Evolutionary conservation across 352 stramenopile species (phyloP).

Genomic region (Phytophthora fragariae): DNA sequence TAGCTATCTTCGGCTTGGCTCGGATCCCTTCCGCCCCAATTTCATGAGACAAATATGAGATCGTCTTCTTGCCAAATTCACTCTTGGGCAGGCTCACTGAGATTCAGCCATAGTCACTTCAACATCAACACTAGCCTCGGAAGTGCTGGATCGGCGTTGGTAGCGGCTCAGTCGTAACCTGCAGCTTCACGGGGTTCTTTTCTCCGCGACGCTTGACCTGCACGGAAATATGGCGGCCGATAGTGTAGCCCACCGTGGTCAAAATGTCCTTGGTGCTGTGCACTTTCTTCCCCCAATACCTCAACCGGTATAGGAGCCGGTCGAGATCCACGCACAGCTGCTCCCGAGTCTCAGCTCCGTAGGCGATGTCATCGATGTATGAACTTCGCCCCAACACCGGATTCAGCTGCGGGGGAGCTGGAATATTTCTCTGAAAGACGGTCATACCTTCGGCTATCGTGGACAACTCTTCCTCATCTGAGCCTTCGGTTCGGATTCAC

Average conservation of each 20-base stretch:
- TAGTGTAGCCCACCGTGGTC: slow-evolving; percentile 69
- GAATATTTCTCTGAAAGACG: background rate
- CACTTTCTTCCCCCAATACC: slow-evolving; percentile 53
- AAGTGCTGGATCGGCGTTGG: slow-evolving; percentile 43
- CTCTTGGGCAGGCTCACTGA: background rate
- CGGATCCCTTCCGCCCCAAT: background rate
- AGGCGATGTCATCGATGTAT: background rate
- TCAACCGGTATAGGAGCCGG: background rate
- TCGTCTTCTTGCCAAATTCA: background rate
- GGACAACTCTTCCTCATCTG: no score
- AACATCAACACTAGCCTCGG: slow-evolving; percentile 11
- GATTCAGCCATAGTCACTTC: slow-evolving; percentile 8
- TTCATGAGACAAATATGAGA: background rate
- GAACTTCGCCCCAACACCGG: background rate
- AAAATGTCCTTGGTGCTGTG: slow-evolving; percentile 83
- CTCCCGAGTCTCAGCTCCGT: background rate
- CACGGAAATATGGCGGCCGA: slow-evolving; percentile 75
- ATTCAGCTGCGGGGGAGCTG: background rate
- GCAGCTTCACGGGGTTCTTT: slow-evolving; percentile 47
- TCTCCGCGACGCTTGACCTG: slow-evolving; percentile 72
- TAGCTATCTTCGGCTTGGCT: background rate
- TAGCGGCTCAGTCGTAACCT: slow-evolving; percentile 72
- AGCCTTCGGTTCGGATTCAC: background rate
- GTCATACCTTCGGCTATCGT: background rate
- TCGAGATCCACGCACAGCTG: background rate